These are phyloP conservation scores for Sugiyamaella novakii DNA, from an alignment of 1,139 yeast species.

Conservation along the genomic window DNA sequence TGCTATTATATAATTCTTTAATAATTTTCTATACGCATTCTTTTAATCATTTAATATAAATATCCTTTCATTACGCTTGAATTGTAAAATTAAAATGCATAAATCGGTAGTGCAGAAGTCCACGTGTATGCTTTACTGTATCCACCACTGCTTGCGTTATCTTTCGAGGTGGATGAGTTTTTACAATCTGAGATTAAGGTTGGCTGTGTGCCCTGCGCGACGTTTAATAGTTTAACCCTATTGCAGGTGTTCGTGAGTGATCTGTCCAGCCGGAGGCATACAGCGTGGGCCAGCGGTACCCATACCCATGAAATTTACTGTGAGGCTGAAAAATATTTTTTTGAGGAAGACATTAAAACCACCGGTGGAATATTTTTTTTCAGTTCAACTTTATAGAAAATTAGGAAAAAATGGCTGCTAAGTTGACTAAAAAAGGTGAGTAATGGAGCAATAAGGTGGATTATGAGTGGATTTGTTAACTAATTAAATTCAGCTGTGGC, in stretches of 20 bases:
- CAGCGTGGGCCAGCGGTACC: too few species aligned
- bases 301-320: slow-evolving; percentile 1
- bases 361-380: not conserved
- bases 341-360: not conserved
- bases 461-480: not conserved
- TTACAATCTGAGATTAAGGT: too few species aligned
- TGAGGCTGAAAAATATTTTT: slow-evolving; percentile 16
- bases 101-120: too few species aligned
- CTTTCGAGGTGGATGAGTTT: too few species aligned
- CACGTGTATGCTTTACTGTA: too few species aligned
- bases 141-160: too few species aligned
- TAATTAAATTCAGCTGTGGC: slow-evolving; percentile 6
- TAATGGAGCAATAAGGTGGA: not conserved
- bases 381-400: not conserved
- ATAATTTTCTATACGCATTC: not conserved
- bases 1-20: not conserved
- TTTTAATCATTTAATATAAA: not conserved
- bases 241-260: too few species aligned
- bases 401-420: slow-evolving; percentile 13
- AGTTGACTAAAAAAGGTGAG: slow-evolving; percentile 6
- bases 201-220: too few species aligned
- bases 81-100: too few species aligned
- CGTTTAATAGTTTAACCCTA: too few species aligned
- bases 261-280: too few species aligned
- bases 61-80: too few species aligned